These are phyloP conservation scores for Lentinula lateritia DNA, from an alignment of 768 basidiomycete species.

Conservation along the genomic window DNA sequence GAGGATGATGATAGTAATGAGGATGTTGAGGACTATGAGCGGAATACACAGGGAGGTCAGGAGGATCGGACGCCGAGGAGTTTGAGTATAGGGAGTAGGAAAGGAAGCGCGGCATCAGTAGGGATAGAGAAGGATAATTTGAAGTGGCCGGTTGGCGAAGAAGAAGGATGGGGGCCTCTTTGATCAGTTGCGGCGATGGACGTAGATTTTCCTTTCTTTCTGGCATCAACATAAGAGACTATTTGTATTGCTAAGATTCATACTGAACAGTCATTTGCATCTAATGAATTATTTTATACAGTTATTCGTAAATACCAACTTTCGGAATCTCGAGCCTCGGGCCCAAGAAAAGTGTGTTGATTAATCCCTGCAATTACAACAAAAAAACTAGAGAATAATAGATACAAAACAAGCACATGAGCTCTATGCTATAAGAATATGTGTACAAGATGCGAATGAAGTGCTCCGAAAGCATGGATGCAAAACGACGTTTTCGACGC, in stretches of 20 bases:
- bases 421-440: conserved; percentile 4
- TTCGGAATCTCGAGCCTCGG: too few relatives aligned
- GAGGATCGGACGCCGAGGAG: background rate
- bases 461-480: background rate
- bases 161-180: conserved; percentile 49
- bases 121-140: conserved; percentile 41
- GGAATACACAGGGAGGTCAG: conserved; percentile 5
- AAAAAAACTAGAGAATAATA: background rate
- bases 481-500: background rate
- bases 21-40: conserved; percentile 10
- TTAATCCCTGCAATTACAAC: background rate
- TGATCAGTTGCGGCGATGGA: conserved; percentile 2
- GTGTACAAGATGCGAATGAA: conserved; percentile 4
- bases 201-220: background rate
- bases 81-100: conserved; percentile 1
- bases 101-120: background rate
- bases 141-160: conserved; percentile 57
- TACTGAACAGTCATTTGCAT: background rate
- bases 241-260: background rate
- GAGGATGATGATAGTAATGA: conserved; percentile 12
- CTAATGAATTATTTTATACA: background rate
- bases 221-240: background rate
- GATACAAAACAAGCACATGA: background rate
- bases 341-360: background rate
- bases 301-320: background rate